Evolutionary conservation across 257 asterid genomes (phyloP), one percentile per base, ranked within the genome.

Genomic region (Ballota nigra): DNA sequence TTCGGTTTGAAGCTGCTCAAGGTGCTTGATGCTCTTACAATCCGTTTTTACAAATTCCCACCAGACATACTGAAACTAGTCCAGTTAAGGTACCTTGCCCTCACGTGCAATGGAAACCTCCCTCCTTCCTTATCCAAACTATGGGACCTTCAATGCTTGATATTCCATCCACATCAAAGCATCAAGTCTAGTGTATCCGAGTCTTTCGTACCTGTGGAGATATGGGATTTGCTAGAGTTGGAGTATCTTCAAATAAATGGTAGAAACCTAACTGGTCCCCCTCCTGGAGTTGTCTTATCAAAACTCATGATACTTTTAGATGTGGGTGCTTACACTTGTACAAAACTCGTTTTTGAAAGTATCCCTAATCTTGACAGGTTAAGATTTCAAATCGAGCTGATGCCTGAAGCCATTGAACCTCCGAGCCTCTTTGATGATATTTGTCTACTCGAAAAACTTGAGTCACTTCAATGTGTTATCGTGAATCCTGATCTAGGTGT

Each of bases 161-260:
- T 47, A 11, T 16, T 24, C 31, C 51, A 51, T 7, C 13, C 34
- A 31, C 28, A 68, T 4, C 41, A 59, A 4, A 51, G 16, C 45
- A 38, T 38, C 45, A 38, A 62, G 62, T 60, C 31, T 33, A 49
- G 23, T 69, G 59, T 38, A 8, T 68, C 23, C n/a, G 29, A 0
- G 45, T 38, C 45, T 8, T 38, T 8, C 4, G 13, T 38, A 38
- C 45, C 45, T 9, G 45, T 38, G 63, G 53, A 34, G 12, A 26
- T 64, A 5, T 73, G 72, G 68, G 9, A 33, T 11, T 24, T 73
- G 70, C 2, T n/a, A 12, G 8, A 61, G 15, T 12, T 72, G 28
- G 63, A 60, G 62, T 60, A 71, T 72, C 18, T 73, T 20, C 18
- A 40, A 8, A 0, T 64, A 13, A 12, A 13, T 4, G 64, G 28